These are phyloP conservation scores for Combretum micranthum DNA, from an alignment of 345 rosid genomes.

Conservation along the genomic window DNA sequence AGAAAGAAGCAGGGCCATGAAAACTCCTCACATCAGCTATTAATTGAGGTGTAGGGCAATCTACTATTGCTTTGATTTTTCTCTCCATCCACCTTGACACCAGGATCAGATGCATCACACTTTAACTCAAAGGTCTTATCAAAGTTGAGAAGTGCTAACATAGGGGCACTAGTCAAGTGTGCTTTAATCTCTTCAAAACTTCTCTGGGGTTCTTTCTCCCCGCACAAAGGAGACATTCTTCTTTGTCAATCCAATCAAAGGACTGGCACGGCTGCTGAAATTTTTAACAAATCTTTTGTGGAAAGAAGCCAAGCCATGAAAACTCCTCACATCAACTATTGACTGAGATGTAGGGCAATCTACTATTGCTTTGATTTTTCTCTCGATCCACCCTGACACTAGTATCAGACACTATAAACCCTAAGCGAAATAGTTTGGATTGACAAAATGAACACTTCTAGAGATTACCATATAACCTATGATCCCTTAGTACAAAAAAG, in stretches of 20 bases:
- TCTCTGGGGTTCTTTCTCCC: neutral
- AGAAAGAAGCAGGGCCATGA: neutral
- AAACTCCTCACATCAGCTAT: neutral
- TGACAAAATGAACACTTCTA: neutral
- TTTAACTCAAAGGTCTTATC: neutral
- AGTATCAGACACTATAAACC: neutral
- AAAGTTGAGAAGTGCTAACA: neutral
- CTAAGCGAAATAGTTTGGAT: neutral
- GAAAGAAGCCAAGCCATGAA: neutral
- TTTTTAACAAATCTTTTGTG: too few relatives aligned
- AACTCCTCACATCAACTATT: neutral
- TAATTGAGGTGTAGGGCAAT: neutral
- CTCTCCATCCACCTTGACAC: neutral
- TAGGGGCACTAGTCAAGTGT: neutral
- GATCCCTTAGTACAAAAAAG: neutral
- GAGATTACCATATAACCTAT: neutral
- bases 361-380: neutral
- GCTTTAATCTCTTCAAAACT: neutral
- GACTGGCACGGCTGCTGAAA: too few relatives aligned
- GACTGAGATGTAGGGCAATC: neutral
- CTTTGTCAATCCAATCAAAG: too few relatives aligned
- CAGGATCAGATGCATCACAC: constrained; percentile 4
- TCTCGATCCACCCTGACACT: neutral
- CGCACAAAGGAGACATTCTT: neutral
- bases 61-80: neutral